Conservation (phyloP, 2,329 filamentous ascomycete genomes). For the Coniochaeta ligniaria region DNA sequence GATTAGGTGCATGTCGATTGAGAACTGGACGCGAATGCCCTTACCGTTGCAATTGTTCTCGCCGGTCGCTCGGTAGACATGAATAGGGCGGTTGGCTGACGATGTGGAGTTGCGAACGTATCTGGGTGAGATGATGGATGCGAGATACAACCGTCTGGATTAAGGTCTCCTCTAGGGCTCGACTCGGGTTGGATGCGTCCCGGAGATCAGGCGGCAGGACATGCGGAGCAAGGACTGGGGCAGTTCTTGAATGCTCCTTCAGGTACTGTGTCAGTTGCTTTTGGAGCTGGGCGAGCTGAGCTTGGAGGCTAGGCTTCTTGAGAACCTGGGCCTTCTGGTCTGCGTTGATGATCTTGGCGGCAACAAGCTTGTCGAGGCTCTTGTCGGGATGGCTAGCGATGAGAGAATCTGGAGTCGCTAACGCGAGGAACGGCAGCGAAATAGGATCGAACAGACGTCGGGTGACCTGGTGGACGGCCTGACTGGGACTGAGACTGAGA, state of each 20-base stretch:
- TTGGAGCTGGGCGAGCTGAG: constrained; percentile 62
- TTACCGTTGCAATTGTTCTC: no score
- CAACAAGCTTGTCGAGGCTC: constrained; percentile 66
- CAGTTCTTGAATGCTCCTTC: constrained; percentile 34
- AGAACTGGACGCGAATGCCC: no score
- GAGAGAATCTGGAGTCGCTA: constrained; percentile 40
- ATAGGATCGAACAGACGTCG: neutral
- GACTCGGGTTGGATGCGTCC: neutral
- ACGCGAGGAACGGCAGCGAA: neutral
- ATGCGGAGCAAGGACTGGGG: neutral
- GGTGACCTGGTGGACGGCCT: neutral
- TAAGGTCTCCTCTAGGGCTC: neutral
- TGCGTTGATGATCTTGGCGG: constrained; percentile 66
- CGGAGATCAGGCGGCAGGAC: neutral
- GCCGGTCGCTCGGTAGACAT: no score
- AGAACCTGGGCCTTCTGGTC: constrained; percentile 72
- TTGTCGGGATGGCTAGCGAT: constrained; percentile 63
- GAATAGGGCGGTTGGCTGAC: no score
- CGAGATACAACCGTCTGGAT: neutral
- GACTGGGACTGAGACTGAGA: no score
- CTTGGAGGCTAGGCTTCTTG: constrained; percentile 68
- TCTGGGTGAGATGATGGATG: neutral
- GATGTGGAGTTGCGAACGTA: neutral
- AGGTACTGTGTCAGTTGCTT: constrained; percentile 69
- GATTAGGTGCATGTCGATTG: no score